These are phyloP conservation scores for Parsonsia alboflavescens DNA, from an alignment of 257 asterid genomes.

Conservation along the genomic window DNA sequence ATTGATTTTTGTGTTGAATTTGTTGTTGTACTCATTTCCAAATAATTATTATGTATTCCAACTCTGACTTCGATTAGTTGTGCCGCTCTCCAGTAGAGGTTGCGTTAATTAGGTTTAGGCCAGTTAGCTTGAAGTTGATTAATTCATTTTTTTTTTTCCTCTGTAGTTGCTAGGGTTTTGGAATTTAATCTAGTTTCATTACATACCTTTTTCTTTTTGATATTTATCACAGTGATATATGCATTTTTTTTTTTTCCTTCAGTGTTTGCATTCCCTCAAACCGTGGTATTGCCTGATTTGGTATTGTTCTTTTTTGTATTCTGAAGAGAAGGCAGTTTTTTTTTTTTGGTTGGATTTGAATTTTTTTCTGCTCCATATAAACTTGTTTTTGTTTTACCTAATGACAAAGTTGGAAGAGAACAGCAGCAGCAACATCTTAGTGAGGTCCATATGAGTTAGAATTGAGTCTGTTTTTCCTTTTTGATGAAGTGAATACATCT, in stretches of 20 bases:
- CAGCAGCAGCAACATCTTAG: neutral
- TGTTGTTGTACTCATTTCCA: neutral
- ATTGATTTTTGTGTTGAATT: neutral
- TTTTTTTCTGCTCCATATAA: neutral
- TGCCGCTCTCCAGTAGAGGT: neutral
- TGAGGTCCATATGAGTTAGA: neutral
- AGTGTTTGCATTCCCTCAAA: neutral
- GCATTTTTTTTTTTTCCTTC: neutral
- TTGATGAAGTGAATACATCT: neutral
- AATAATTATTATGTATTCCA: neutral
- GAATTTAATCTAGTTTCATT: neutral
- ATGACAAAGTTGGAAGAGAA: neutral
- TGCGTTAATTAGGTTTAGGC: slow-evolving; percentile 7
- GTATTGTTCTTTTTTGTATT: neutral
- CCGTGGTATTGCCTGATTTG: neutral
- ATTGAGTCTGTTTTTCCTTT: neutral
- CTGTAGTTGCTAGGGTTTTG: slow-evolving; percentile 16
- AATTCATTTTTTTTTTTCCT: neutral
- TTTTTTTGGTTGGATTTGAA: neutral
- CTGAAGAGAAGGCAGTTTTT: neutral
- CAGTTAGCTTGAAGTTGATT: slow-evolving; percentile 6
- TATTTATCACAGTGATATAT: neutral
- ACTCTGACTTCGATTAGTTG: neutral
- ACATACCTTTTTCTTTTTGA: neutral
- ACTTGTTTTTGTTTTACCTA: neutral